A percentile compares a stretch with the other conserved stretches of the same genome.
Conservation (phyloP, 768 basidiomycete genomes). For the Boletus edulis region DNA sequence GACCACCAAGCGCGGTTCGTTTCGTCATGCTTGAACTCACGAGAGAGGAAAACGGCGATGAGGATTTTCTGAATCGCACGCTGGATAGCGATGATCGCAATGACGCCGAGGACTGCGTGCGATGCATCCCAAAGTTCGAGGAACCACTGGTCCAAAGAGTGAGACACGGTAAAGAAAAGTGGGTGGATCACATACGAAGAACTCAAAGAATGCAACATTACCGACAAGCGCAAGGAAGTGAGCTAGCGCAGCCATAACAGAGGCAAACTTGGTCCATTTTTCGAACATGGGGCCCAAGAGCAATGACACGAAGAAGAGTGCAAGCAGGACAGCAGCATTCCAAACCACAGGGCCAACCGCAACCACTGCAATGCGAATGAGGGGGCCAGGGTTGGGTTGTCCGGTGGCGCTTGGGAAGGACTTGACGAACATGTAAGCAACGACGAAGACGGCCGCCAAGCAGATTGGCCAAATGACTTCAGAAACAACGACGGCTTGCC, state of each 20-base stretch:
- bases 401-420: conserved; percentile 73
- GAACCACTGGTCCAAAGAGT: conserved; percentile 67
- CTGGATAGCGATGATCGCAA: conserved; percentile 87
- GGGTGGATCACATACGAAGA: conserved; percentile 65
- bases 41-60: conserved; percentile 90
- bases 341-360: conserved; percentile 91
- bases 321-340: conserved; percentile 86
- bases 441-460: conserved; percentile 70
- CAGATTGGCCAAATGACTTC: conserved; percentile 83
- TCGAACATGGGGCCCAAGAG: conserved; percentile 90
- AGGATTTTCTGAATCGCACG: conserved; percentile 91
- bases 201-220: conserved; percentile 88
- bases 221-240: conserved; percentile 83
- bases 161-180: conserved; percentile 33
- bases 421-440: conserved; percentile 92
- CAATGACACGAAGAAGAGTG: conserved; percentile 88
- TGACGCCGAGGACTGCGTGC: conserved; percentile 91
- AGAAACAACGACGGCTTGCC: conserved; percentile 78
- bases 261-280: conserved; percentile 82
- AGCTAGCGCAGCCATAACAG: conserved; percentile 89
- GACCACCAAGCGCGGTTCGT: conserved; percentile 99
- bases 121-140: conserved; percentile 96
- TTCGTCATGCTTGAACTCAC: conserved; percentile 98
- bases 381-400: conserved; percentile 70
- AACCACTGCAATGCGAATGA: conserved; percentile 87